phyloP scores from a whole-genome alignment of 768 basidiomycete species.

The Tricholoma sp. region DNA sequence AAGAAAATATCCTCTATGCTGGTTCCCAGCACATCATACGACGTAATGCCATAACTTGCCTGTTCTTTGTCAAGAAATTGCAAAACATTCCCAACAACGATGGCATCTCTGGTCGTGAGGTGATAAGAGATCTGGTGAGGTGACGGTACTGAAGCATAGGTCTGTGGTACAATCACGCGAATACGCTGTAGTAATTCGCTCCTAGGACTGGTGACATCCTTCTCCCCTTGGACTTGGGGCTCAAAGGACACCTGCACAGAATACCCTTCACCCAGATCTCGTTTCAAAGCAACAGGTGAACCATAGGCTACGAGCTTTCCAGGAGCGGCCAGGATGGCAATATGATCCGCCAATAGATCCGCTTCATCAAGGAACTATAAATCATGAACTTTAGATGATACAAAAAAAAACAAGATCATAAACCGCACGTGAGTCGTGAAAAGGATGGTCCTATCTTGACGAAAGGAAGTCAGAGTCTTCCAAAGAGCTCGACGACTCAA shows the following conservation, averaged over 20 bases:
- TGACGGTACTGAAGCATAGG: conserved; percentile 38
- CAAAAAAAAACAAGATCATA: neutral
- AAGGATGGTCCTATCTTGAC: conserved; percentile 61
- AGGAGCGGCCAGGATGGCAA: conserved; percentile 70
- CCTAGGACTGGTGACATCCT: conserved; percentile 19
- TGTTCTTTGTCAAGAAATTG: conserved; percentile 45
- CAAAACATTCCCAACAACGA: conserved; percentile 50
- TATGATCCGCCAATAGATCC: conserved; percentile 69
- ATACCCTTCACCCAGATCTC: conserved; percentile 67
- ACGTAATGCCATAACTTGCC: conserved; percentile 31
- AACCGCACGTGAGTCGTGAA: conserved; percentile 74
- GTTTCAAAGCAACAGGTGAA: conserved; percentile 70
- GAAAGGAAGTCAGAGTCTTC: conserved; percentile 65
- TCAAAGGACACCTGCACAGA: conserved; percentile 51
- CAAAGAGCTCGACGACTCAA: conserved; percentile 73
- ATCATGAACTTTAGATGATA: neutral
- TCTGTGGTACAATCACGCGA: conserved; percentile 38
- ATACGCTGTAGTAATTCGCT: conserved; percentile 37
- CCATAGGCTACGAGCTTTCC: conserved; percentile 72
- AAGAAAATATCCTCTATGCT: conserved; percentile 83
- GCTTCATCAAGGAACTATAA: conserved; percentile 72
- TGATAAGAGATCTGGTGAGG: conserved; percentile 46
- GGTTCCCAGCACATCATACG: conserved; percentile 66
- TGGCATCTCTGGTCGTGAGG: conserved; percentile 55
- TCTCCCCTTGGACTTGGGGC: conserved; percentile 17